phyloP scores from a whole-genome alignment of 164 flowering plant genomes.

The Kalanchoe fedtschenkoi region DNA sequence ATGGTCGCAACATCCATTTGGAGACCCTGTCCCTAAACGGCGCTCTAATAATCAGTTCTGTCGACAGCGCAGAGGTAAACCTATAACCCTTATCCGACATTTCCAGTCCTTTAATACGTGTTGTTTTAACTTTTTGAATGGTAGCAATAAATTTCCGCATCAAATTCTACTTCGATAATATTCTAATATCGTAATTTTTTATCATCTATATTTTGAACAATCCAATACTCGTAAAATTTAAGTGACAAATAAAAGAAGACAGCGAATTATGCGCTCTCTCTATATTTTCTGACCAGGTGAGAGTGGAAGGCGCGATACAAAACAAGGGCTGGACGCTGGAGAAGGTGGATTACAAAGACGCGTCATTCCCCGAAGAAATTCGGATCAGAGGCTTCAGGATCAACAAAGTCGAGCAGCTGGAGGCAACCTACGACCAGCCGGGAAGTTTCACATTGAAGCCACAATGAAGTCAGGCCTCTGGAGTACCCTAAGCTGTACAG shows the following conservation, averaged over 20 bases:
- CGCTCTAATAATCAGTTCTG: conserved; percentile 52
- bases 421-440: conserved; percentile 38
- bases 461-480: neutral
- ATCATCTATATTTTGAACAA: too few species aligned
- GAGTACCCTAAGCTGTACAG: neutral
- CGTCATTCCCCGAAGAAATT: conserved; percentile 56
- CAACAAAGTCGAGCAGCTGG: conserved; percentile 62
- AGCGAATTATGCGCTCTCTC: neutral
- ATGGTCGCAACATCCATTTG: conserved; percentile 43
- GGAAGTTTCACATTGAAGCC: conserved; percentile 47
- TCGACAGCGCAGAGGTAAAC: conserved; percentile 74
- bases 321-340: conserved; percentile 78
- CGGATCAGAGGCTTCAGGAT: conserved; percentile 76
- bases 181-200: too few species aligned
- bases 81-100: too few species aligned
- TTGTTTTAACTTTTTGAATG: too few species aligned
- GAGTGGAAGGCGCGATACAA: conserved; percentile 49
- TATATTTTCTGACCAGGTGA: conserved; percentile 34
- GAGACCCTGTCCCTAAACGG: conserved; percentile 79
- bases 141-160: too few species aligned
- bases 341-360: conserved; percentile 56
- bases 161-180: too few species aligned
- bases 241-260: neutral
- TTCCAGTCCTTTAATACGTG: too few species aligned
- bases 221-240: neutral